These are phyloP conservation scores for Phytopythium sindhum DNA, from an alignment of 352 stramenopile species.

Conservation along the genomic window DNA sequence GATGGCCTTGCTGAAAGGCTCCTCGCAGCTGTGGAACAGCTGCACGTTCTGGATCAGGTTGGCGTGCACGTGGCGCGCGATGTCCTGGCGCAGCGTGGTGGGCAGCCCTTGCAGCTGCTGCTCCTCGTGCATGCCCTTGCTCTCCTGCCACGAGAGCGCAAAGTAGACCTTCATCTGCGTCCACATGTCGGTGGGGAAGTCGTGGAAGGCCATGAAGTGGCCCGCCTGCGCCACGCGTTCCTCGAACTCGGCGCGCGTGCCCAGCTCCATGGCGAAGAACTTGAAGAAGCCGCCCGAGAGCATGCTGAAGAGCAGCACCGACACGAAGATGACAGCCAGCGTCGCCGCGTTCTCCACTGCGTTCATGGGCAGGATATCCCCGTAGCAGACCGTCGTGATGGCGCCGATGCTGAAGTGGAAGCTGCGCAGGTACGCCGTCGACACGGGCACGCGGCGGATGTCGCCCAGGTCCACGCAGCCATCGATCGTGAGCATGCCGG, in stretches of 20 bases:
- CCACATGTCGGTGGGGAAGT: slow-evolving; percentile 48
- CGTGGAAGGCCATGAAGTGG: slow-evolving; percentile 65
- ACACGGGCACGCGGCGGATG: slow-evolving; percentile 32
- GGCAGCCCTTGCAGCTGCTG: slow-evolving; percentile 51
- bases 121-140: slow-evolving; percentile 59
- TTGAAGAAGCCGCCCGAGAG: slow-evolving; percentile 70
- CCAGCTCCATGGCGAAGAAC: slow-evolving; percentile 67
- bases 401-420: slow-evolving; percentile 72
- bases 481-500: slow-evolving; percentile 53
- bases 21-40: slow-evolving; percentile 56
- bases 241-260: slow-evolving; percentile 62
- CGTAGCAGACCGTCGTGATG: slow-evolving; percentile 76
- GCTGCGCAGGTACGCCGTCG: slow-evolving; percentile 41
- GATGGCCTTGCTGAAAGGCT: slow-evolving; percentile 53
- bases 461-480: slow-evolving; percentile 21
- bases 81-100: slow-evolving; percentile 45
- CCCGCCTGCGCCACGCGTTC: slow-evolving; percentile 52
- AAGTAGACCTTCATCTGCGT: slow-evolving; percentile 79
- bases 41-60: slow-evolving; percentile 59
- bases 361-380: slow-evolving; percentile 66
- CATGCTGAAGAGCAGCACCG: slow-evolving; percentile 66
- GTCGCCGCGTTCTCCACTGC: slow-evolving; percentile 47
- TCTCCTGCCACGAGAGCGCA: slow-evolving; percentile 61
- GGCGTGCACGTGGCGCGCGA: slow-evolving; percentile 58
- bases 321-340: slow-evolving; percentile 63